These are phyloP conservation scores for Metschnikowia rubicola DNA, from an alignment of 805 yeast genomes.

Conservation along the genomic window DNA sequence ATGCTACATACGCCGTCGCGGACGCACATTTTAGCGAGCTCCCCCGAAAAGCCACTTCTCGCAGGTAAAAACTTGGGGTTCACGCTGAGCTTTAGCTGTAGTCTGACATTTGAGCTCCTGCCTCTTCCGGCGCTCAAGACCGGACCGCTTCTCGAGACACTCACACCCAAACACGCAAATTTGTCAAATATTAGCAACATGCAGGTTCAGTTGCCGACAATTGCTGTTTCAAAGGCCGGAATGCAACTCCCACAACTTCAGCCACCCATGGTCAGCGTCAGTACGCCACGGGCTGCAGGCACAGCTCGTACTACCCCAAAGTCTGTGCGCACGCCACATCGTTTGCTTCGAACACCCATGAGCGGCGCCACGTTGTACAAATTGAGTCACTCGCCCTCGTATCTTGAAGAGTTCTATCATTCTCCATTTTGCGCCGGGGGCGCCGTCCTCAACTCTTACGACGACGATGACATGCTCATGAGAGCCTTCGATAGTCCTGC, in stretches of 20 bases:
- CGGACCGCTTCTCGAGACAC: constrained; percentile 64
- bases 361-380: constrained; percentile 46
- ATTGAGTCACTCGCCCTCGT: constrained; percentile 64
- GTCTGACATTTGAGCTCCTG: constrained; percentile 59
- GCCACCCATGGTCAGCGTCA: constrained; percentile 5
- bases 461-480: constrained; percentile 45
- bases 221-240: constrained; percentile 8
- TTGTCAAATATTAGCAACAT: neutral
- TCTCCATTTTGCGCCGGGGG: constrained; percentile 30
- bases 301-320: constrained; percentile 34
- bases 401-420: constrained; percentile 63
- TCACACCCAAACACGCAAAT: constrained; percentile 43
- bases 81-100: constrained; percentile 65
- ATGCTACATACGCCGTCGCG: constrained; percentile 15
- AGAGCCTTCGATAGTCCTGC: constrained; percentile 36
- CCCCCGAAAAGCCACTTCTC: constrained; percentile 40
- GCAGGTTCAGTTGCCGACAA: constrained; percentile 12
- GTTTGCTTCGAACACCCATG: constrained; percentile 37
- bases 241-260: constrained; percentile 6
- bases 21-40: constrained; percentile 22
- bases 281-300: constrained; percentile 14
- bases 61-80: constrained; percentile 46
- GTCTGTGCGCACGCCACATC: constrained; percentile 34
- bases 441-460: constrained; percentile 34
- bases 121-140: constrained; percentile 57